Conservation (phyloP, 495 filamentous ascomycete genomes). For the Aspergillus olivimuriae region DNA sequence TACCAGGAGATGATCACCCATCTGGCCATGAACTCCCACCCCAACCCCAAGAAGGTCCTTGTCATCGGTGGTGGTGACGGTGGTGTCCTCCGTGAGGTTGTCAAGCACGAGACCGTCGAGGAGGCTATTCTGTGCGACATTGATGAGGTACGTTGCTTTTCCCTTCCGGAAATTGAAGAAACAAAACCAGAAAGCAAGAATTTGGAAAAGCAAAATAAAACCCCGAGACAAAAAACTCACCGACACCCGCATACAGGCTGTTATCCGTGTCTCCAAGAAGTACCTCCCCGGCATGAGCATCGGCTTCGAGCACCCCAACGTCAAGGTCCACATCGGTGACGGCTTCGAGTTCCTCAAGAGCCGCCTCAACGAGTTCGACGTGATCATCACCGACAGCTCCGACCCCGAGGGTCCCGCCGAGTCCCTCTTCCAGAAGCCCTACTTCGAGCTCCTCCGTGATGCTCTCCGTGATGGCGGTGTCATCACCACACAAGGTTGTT, state of each 20-base stretch:
- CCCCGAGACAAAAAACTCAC: background rate
- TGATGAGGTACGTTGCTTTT: conserved; percentile 65
- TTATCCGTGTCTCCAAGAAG: conserved; percentile 97
- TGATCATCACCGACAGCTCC: conserved; percentile 98
- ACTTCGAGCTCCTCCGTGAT: conserved; percentile 86
- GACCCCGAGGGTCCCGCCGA: conserved; percentile 97
- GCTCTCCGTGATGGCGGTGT: conserved; percentile 93
- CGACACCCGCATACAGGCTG: conserved; percentile 51
- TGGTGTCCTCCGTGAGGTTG: conserved; percentile 92
- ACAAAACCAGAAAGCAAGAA: background rate
- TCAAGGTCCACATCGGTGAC: conserved; percentile 86
- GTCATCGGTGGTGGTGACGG: conserved; percentile 98
- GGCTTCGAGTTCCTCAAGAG: conserved; percentile 96
- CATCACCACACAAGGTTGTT: conserved; percentile 99
- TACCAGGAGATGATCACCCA: conserved; percentile 99
- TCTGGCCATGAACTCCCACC: conserved; percentile 97
- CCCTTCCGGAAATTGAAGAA: no score
- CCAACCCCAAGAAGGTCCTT: conserved; percentile 93
- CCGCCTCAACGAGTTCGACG: conserved; percentile 92
- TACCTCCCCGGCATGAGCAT: conserved; percentile 93
- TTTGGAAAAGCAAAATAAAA: background rate
- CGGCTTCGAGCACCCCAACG: conserved; percentile 88
- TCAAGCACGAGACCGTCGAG: conserved; percentile 93
- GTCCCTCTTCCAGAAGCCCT: conserved; percentile 94
- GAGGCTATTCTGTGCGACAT: conserved; percentile 97